Evolutionary conservation across 768 basidiomycete species (phyloP).

Genomic region (Hydnomerulius pinastri): DNA sequence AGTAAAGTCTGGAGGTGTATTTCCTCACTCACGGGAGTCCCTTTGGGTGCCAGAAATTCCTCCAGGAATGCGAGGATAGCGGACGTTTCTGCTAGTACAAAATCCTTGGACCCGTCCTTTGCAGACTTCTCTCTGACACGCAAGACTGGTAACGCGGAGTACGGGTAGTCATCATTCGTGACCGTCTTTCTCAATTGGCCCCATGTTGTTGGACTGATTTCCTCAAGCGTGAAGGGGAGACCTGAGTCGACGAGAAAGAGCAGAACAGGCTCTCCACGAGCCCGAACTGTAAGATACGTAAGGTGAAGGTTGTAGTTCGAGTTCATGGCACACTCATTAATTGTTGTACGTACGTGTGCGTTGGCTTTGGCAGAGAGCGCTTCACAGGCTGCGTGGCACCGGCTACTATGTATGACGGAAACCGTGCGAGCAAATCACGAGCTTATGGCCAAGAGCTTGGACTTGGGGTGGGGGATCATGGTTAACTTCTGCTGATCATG

Average conservation of each 20-base stretch:
- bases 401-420: not conserved
- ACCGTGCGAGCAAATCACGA: not conserved
- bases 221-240: conserved; percentile 20
- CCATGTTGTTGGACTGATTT: conserved; percentile 19
- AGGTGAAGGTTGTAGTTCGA: conserved; percentile 18
- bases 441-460: too few relatives aligned
- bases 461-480: too few relatives aligned
- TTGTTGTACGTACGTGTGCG: not conserved
- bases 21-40: conserved; percentile 15
- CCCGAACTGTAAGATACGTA: conserved; percentile 24
- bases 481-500: too few relatives aligned
- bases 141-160: conserved; percentile 24
- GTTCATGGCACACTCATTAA: conserved; percentile 8
- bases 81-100: conserved; percentile 25
- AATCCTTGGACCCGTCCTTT: conserved; percentile 4
- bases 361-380: too few relatives aligned
- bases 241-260: conserved; percentile 28
- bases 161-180: conserved; percentile 22
- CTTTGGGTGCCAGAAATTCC: conserved; percentile 16
- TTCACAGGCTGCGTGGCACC: too few relatives aligned
- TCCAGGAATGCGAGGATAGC: conserved; percentile 27
- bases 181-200: conserved; percentile 16
- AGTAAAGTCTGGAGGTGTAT: too few relatives aligned
- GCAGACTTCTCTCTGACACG: conserved; percentile 17
- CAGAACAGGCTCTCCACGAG: conserved; percentile 27